Base-by-base conservation (phyloP, 306 rosid species). In the Medicago ruthenica region DNA sequence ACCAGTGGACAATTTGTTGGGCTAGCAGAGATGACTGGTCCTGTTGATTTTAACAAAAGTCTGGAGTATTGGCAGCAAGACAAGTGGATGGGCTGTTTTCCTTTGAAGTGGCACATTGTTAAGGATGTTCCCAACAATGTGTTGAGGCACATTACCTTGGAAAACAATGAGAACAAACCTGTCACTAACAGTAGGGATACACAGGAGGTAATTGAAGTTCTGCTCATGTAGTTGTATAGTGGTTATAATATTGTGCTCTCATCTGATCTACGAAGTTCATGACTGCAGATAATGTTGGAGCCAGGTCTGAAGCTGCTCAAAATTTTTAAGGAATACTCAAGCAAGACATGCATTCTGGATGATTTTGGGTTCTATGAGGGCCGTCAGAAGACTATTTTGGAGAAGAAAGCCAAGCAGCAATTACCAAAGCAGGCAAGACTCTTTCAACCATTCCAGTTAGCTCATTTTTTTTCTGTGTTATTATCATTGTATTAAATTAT, bases 31-130 rank as follows among this genome's bases (percentile, higher is more conserved):
- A 95, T 95, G 99, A 41, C 83, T 16, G 99, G 99, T 10, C 92
- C 97, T 0, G 99, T 95, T 68, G 99, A 95, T 82, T 95, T 95
- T 68, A 86, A 92, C 79, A 89, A 86, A 82, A 95, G 85, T 72
- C 61, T 95, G 61, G 99, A 92, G 88, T 95, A 95, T 81, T 95
- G 99, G 99, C 99, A 95, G 59, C 99, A 95, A 75, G 99, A 95
- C 83, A 95, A 92, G 81, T 95, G 99, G 99, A 95, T 90, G 58
- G 99, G 99, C 63, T 95, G 97, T 70, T 95, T 95, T 79, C 93
- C 97, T 73, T 90, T 95, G 1, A 95, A 89, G 87, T 95, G 99
- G 99, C 97, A 90, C 77, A 67, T 95, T 41, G 97, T 95, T 50
- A 95, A 92, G 85, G 99, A 95, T 74, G 92, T 95, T 42, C 99